Conservation (phyloP, 441 rosid genomes). For the Arabidopsis lyrata region DNA sequence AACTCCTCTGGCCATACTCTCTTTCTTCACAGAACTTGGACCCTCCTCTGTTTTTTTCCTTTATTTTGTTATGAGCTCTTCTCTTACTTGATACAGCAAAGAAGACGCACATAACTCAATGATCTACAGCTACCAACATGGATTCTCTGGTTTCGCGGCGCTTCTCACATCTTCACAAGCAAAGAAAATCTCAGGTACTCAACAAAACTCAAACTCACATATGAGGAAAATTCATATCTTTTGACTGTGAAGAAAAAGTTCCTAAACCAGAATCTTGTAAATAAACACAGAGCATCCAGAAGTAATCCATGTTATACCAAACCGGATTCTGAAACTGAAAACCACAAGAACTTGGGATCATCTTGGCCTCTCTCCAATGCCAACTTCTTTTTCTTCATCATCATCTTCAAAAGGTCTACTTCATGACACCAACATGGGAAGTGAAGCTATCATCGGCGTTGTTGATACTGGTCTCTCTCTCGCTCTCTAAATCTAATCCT, state of each 20-base stretch:
- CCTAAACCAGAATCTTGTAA: not conserved
- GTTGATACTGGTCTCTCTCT: slow-evolving; percentile 58
- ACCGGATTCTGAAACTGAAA: slow-evolving; percentile 57
- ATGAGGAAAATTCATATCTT: no score
- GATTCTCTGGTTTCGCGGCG: slow-evolving; percentile 78
- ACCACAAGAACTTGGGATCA: slow-evolving; percentile 81
- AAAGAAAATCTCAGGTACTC: slow-evolving; percentile 53
- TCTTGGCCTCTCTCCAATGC: slow-evolving; percentile 52
- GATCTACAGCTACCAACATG: slow-evolving; percentile 73
- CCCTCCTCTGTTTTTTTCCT: slow-evolving; percentile 7
- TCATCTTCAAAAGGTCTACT: slow-evolving; percentile 48
- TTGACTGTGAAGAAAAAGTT: no score
- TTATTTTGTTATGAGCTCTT: not conserved
- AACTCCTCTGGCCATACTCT: not conserved
- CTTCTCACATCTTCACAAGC: slow-evolving; percentile 63
- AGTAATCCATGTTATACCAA: slow-evolving; percentile 63
- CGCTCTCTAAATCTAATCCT: not conserved
- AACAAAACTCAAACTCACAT: slow-evolving; percentile 19
- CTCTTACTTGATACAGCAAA: slow-evolving; percentile 48
- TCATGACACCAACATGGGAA: slow-evolving; percentile 57
- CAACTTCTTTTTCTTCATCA: slow-evolving; percentile 38
- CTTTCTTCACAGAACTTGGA: not conserved
- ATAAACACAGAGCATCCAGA: slow-evolving; percentile 53
- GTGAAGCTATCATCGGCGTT: slow-evolving; percentile 69
- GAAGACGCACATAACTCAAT: slow-evolving; percentile 53